Base-by-base conservation (phyloP, 257 asterid species). In the Solanum paucissectum region DNA sequence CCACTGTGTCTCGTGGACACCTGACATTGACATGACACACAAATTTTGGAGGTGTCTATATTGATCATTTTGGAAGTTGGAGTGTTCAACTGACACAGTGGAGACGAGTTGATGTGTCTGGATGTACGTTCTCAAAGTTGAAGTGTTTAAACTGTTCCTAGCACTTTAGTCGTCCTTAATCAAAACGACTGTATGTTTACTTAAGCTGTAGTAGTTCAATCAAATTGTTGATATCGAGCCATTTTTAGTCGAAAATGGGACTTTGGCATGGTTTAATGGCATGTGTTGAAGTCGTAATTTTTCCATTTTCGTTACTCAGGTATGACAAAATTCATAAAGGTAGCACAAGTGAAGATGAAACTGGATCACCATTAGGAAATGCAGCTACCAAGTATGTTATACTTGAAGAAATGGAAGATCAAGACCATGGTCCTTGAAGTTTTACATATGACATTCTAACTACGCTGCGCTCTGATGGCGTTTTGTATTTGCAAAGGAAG, bases 351-450 rank as follows among this genome's bases (percentile, higher is more conserved):
- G 92, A 73, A 81, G 93, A 87, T 60, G 92, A 86, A 71, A 68
- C 34, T 62, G 90, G 83, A 18, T 79, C 93, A 18, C 74, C 91
- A 9, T 74, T 83, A 10, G 91, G 83, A 34, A 89, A 83, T 87
- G 84, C 90, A 34, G 69, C 93, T 76, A 90, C 97, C 14, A 95
- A 93, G 89, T 96, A 96, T 87, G 97, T 93, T 88, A 94, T 96
- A 36, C 98, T 96, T 33, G 98, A 94, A 73, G 98, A 96, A 91
- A 89, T 91, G 92, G 99, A 94, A 18, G 96, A 94, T 71, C 94
- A 93, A 89, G 98, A 92, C 71, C 93, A 92, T 5, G 87, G 55
- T 60, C 91, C 93, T 66, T 93, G 87, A 89, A 86, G 87, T 83
- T 83, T 85, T 85, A 55, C 34, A 84, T 69, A 49, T 84, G 37